Evolutionary conservation across 2,329 filamentous ascomycete genomes (phyloP).

Genomic region (Ascocoryne sarcoides): DNA sequence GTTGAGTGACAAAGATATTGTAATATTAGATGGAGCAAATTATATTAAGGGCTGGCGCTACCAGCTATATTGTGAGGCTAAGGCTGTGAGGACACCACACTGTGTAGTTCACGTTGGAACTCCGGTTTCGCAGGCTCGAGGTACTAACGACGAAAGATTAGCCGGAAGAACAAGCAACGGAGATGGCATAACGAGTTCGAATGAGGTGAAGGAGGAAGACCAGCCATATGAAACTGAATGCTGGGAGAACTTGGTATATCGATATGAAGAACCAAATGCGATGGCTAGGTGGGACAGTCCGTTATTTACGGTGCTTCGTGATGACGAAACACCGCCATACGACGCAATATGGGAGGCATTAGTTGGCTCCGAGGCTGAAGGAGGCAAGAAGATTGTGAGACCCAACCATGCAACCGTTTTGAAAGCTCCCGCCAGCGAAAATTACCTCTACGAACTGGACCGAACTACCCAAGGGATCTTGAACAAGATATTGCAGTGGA

Average conservation of each 20-base stretch:
- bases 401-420: constrained; percentile 69
- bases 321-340: constrained; percentile 61
- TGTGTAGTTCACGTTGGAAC: constrained; percentile 63
- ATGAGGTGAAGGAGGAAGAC: constrained; percentile 28
- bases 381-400: constrained; percentile 52
- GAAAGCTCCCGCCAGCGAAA: constrained; percentile 53
- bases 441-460: constrained; percentile 75
- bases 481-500: constrained; percentile 57
- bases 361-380: constrained; percentile 48
- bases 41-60: constrained; percentile 90
- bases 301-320: constrained; percentile 69
- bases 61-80: constrained; percentile 77
- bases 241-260: constrained; percentile 41
- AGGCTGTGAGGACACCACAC: constrained; percentile 66
- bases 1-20: constrained; percentile 63
- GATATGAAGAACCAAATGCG: constrained; percentile 79
- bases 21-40: constrained; percentile 72
- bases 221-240: constrained; percentile 22
- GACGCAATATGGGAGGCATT: constrained; percentile 68
- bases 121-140: constrained; percentile 40
- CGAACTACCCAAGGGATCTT: constrained; percentile 71
- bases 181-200: constrained; percentile 25
- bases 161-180: constrained; percentile 28
- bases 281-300: constrained; percentile 82
- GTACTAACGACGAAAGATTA: constrained; percentile 53